Evolutionary conservation across 148 eudicot species (phyloP).

Genomic region (Drosera capensis): DNA sequence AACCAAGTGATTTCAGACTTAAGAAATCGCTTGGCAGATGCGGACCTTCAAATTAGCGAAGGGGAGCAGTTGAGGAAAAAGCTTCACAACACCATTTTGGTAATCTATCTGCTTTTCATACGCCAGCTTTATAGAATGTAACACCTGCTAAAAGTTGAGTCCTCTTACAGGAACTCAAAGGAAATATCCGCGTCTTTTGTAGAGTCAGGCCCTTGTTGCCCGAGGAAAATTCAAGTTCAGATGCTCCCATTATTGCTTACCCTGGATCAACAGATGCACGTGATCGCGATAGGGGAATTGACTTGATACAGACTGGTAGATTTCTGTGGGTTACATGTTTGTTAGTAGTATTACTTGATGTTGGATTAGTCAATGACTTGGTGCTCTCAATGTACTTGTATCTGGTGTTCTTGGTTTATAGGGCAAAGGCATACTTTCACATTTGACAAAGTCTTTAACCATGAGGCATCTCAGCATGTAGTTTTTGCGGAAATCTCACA

Average conservation of each 20-base stretch:
- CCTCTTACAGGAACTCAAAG: constrained; percentile 54
- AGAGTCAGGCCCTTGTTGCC: constrained; percentile 66
- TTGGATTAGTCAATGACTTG: too few relatives aligned
- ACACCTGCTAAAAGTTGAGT: not conserved
- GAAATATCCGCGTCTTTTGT: constrained; percentile 76
- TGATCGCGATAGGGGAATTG: constrained; percentile 54
- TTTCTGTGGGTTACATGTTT: constrained; percentile 2
- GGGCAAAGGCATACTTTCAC: constrained; percentile 58
- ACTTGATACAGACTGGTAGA: constrained; percentile 45
- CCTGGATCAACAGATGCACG: constrained; percentile 36
- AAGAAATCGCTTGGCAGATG: constrained; percentile 35
- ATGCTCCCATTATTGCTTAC: constrained; percentile 32
- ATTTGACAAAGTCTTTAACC: constrained; percentile 56
- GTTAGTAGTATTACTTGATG: not conserved
- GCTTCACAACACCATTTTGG: constrained; percentile 74
- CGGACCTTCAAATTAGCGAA: constrained; percentile 42
- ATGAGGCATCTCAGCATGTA: constrained; percentile 46
- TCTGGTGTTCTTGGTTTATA: constrained; percentile 15
- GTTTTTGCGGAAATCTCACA: constrained; percentile 69
- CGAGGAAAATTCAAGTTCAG: constrained; percentile 42
- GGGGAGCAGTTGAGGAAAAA: constrained; percentile 57
- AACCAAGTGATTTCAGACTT: constrained; percentile 20
- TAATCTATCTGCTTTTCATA: constrained; percentile 5
- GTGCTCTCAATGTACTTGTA: too few relatives aligned
- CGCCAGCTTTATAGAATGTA: not conserved